A percentile compares a stretch with the other conserved stretches of the same genome.
Evolutionary conservation across 805 yeast genomes (phyloP).

Genomic region (Pichia occidentalis): DNA sequence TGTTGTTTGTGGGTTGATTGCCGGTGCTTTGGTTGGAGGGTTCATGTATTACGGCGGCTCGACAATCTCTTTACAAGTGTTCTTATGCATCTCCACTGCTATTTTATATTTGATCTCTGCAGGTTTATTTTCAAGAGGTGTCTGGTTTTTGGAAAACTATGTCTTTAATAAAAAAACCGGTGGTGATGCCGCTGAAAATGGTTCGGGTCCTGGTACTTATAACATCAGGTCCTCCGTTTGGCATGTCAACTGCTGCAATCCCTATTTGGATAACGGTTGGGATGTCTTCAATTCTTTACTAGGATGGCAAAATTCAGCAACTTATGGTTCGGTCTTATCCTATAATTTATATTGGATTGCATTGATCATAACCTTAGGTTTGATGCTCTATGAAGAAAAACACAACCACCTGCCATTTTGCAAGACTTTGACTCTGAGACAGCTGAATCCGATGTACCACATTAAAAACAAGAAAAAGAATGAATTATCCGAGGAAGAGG

Average conservation of each 20-base stretch:
- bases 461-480: constrained; percentile 55
- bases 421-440: constrained; percentile 38
- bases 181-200: constrained; percentile 87
- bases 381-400: constrained; percentile 76
- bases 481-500: constrained; percentile 42
- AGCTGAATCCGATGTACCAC: constrained; percentile 63
- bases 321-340: constrained; percentile 78
- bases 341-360: constrained; percentile 82
- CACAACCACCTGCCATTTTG: constrained; percentile 67
- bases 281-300: constrained; percentile 85
- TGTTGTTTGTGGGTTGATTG: constrained; percentile 71
- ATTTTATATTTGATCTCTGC: constrained; percentile 81
- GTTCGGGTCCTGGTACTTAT: constrained; percentile 90
- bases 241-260: constrained; percentile 96
- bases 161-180: constrained; percentile 59
- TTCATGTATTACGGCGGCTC: constrained; percentile 75
- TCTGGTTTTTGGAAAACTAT: constrained; percentile 77
- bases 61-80: constrained; percentile 67
- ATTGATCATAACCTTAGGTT: constrained; percentile 43
- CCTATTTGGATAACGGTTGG: constrained; percentile 86
- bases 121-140: constrained; percentile 83
- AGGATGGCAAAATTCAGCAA: constrained; percentile 96
- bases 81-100: constrained; percentile 77
- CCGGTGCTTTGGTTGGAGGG: constrained; percentile 65
- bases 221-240: constrained; percentile 70